Base-by-base conservation (phyloP, 306 rosid genomes). In the Quercus bicolor region DNA sequence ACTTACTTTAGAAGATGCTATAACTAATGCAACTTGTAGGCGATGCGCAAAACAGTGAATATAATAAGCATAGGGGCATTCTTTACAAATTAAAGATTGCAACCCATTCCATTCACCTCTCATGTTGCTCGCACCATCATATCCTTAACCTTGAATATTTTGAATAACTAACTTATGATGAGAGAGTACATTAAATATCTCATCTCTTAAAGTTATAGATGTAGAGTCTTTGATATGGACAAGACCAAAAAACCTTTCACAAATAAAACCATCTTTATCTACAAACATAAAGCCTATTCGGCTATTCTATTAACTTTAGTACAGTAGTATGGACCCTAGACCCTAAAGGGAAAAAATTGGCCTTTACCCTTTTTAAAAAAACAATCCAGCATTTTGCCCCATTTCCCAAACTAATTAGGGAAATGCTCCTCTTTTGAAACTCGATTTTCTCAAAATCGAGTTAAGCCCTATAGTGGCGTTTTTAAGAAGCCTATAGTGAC, bases 61-160 rank as follows among this genome's bases (percentile, higher is more conserved):
- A 45, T 75, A 80, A 21, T 74, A 75, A 20, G 31, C 76, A 56
- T 56, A n/a, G 24, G n/a, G 14, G 6, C 14, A 75, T 15, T 68
- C 55, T 37, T 24, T 37, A 1, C 65, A 16, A 64, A 79, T 16
- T 28, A 79, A 73, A 26, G 24, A 70, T 73, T 73, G 45, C 6
- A 56, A 37, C 0, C 34, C 68, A 76, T 81, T 76, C 53, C 33
- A 70, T 43, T 13, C 3, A 21, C 23, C 74, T 23, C 60, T 12
- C 70, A 78, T 78, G 8, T 70, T 56, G 4, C 62, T n/a, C 5
- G 40, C 73, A 60, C 28, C 68, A 33, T 72, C 73, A 31, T 79
- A 79, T 40, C 57, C 16, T 60, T 79, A 7, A 29, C 10, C 40
- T 26, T 2, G 5, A 26, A 64, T 26, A 13, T 29, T 64, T 64